Percentiles rank a stretch among this genome's conserved stretches.
Conservation (phyloP, 1,284 basidiomycete genomes). For the Puccinia novopanici region DNA sequence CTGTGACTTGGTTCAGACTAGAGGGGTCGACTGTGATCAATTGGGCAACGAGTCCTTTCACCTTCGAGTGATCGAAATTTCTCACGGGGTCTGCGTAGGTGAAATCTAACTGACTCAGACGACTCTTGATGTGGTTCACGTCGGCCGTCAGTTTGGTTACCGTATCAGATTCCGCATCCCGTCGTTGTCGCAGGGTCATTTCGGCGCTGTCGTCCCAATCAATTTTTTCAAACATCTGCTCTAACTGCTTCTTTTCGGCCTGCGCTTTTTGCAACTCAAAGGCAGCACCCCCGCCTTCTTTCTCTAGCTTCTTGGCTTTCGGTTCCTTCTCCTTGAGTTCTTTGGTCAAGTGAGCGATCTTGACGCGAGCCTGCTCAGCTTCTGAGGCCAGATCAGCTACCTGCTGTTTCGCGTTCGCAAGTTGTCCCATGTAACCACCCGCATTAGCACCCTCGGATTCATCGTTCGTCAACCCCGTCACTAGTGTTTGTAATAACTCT, state of each 20-base stretch:
- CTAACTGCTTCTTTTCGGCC: conserved; percentile 67
- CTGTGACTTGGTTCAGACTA: conserved; percentile 75
- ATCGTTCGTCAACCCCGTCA: conserved; percentile 82
- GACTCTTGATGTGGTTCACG: conserved; percentile 73
- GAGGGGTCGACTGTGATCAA: conserved; percentile 73
- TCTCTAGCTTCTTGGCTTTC: conserved; percentile 79
- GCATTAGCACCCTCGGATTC: conserved; percentile 64
- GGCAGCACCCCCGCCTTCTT: conserved; percentile 73
- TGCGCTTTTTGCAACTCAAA: conserved; percentile 70
- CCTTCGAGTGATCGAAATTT: conserved; percentile 79
- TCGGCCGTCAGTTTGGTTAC: conserved; percentile 64
- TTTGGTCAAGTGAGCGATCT: conserved; percentile 75
- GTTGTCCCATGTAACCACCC: conserved; percentile 94
- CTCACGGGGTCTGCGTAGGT: conserved; percentile 76
- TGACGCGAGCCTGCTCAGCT: conserved; percentile 78
- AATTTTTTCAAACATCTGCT: conserved; percentile 66
- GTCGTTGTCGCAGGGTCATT: conserved; percentile 66
- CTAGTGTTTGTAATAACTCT: conserved; percentile 89
- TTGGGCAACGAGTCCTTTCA: conserved; percentile 70
- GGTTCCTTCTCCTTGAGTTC: conserved; percentile 78
- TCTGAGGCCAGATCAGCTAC: conserved; percentile 77
- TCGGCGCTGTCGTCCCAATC: conserved; percentile 83
- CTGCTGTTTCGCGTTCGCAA: conserved; percentile 80
- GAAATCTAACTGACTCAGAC: conserved; percentile 75
- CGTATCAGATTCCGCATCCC: conserved; percentile 66